Evolutionary conservation across 306 rosid genomes (phyloP).

Genomic region (Cicer yamashitae): DNA sequence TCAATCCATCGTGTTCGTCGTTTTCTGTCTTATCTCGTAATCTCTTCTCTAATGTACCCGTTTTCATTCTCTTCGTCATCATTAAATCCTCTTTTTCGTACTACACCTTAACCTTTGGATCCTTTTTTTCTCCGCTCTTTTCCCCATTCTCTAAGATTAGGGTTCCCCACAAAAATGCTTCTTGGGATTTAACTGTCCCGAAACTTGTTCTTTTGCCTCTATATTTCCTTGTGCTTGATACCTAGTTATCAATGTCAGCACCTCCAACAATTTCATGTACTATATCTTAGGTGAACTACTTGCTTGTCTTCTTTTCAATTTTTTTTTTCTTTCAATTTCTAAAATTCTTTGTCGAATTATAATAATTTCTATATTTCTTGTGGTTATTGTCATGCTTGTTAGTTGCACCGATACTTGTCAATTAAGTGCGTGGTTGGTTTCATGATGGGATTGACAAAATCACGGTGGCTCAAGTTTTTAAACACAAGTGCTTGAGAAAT

Average conservation of each 20-base stretch:
- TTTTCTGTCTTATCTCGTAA: constrained; percentile 38
- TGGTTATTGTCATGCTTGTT: not conserved
- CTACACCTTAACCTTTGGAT: not conserved
- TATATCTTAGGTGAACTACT: constrained; percentile 28
- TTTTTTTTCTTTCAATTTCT: not conserved
- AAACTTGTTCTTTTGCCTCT: constrained; percentile 5
- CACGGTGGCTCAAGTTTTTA: too few species aligned
- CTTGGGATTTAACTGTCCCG: constrained; percentile 22
- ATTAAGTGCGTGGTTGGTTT: not conserved
- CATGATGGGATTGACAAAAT: too few species aligned
- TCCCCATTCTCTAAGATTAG: not conserved
- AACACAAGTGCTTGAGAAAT: not conserved
- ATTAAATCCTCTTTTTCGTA: not conserved
- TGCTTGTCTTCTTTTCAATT: not conserved
- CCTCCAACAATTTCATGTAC: constrained; percentile 1
- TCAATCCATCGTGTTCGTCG: not conserved
- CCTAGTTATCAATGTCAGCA: constrained; percentile 17
- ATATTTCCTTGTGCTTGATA: constrained; percentile 32
- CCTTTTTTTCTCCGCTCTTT: not conserved
- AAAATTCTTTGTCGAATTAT: not conserved
- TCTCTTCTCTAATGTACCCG: constrained; percentile 26
- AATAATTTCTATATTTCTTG: constrained; percentile 7
- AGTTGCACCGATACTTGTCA: not conserved
- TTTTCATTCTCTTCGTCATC: not conserved
- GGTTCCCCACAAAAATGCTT: constrained; percentile 31